phyloP scores from a whole-genome alignment of 1,139 yeast species.

The Barnettozyma hawaiiensis region DNA sequence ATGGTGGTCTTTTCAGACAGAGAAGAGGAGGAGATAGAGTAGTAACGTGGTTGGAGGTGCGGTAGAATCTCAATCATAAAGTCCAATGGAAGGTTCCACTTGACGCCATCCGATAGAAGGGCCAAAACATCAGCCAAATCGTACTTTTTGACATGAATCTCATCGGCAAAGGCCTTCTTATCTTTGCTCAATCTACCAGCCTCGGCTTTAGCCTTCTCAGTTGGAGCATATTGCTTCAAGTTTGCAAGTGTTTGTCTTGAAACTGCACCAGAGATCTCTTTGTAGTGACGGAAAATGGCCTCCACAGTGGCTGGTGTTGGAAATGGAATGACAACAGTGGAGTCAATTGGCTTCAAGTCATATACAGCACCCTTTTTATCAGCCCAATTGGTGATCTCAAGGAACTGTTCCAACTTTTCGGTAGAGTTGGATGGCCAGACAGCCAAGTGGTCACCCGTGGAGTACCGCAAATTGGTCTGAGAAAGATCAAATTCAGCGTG shows the following conservation, averaged over 20 bases:
- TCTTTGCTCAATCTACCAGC: constrained; percentile 57
- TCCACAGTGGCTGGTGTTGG: constrained; percentile 91
- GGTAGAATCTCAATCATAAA: constrained; percentile 77
- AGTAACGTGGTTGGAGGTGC: constrained; percentile 88
- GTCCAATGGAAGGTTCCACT: constrained; percentile 85
- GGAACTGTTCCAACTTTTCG: constrained; percentile 62
- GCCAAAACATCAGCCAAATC: constrained; percentile 77
- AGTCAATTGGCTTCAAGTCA: constrained; percentile 64
- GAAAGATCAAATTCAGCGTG: constrained; percentile 87
- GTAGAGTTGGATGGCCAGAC: constrained; percentile 89
- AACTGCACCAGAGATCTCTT: constrained; percentile 89
- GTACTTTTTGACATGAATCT: constrained; percentile 53
- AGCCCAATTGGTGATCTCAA: constrained; percentile 56
- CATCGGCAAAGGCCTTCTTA: constrained; percentile 60
- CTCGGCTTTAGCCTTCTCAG: constrained; percentile 47
- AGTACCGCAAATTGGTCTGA: constrained; percentile 68
- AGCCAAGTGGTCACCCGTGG: constrained; percentile 96
- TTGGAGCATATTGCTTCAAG: constrained; percentile 82
- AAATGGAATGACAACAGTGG: constrained; percentile 72
- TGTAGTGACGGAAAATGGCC: constrained; percentile 76
- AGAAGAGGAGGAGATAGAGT: constrained; percentile 92
- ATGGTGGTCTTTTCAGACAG: constrained; percentile 67
- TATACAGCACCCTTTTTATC: constrained; percentile 53
- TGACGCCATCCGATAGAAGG: constrained; percentile 50
- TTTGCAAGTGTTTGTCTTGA: constrained; percentile 81